These are phyloP conservation scores for Fusarium chaquense DNA, from an alignment of 2,329 filamentous ascomycete species.

Conservation along the genomic window DNA sequence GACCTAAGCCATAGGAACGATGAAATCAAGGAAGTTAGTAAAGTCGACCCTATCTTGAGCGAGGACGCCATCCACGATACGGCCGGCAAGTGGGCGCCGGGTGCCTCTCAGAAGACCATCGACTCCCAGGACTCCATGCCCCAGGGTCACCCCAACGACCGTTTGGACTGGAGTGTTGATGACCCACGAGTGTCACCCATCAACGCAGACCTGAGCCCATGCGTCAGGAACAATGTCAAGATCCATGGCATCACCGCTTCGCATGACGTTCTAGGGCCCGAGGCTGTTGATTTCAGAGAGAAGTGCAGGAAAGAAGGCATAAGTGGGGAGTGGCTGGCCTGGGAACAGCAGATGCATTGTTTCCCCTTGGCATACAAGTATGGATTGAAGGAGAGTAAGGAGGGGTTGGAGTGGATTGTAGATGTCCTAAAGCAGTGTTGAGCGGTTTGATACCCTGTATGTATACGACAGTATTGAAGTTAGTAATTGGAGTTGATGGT, in stretches of 20 bases:
- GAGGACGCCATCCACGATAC: conserved; percentile 38
- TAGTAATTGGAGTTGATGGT: not conserved
- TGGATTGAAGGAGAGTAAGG: conserved; percentile 59
- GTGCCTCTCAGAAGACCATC: not conserved
- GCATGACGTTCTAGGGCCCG: conserved; percentile 65
- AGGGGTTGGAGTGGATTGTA: conserved; percentile 40
- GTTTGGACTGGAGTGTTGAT: conserved; percentile 39
- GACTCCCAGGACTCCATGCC: rapidly evolving
- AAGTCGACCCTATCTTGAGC: conserved; percentile 45
- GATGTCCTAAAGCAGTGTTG: conserved; percentile 19
- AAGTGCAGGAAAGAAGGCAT: conserved; percentile 58
- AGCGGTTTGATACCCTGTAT: not conserved
- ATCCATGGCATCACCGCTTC: conserved; percentile 65
- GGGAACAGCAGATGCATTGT: conserved; percentile 71
- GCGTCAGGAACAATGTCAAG: conserved; percentile 53
- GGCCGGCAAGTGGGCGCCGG: conserved; percentile 44
- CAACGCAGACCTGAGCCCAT: conserved; percentile 55
- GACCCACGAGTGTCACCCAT: conserved; percentile 64
- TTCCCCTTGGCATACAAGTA: conserved; percentile 65
- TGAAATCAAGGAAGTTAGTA: conserved; percentile 32
- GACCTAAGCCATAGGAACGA: conserved; percentile 45
- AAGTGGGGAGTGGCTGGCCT: conserved; percentile 66
- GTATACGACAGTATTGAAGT: not conserved
- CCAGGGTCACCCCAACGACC: rapidly evolving
- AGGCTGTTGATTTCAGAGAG: conserved; percentile 62